phyloP scores from a whole-genome alignment of 306 rosid species.

The Glycine soja region DNA sequence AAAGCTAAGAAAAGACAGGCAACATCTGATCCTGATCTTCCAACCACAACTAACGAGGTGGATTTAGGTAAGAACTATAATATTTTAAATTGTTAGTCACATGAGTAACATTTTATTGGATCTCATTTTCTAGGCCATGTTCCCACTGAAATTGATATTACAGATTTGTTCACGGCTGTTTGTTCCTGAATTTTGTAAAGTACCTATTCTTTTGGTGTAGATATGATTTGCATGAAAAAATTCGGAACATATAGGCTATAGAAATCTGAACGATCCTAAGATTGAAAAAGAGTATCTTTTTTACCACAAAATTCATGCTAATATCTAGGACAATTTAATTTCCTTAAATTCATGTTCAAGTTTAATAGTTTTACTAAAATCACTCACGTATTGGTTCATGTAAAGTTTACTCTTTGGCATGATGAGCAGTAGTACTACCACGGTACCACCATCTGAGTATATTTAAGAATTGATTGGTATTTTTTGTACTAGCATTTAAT shows the following conservation, averaged over 20 bases:
- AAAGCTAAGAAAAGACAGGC: constrained; percentile 32
- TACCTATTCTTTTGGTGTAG: not conserved
- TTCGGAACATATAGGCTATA: not conserved
- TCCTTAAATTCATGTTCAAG: constrained; percentile 18
- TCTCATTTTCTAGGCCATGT: not conserved
- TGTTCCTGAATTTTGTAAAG: not conserved
- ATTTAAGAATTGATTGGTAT: constrained; percentile 17
- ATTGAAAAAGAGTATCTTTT: not conserved
- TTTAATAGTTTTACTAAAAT: not conserved
- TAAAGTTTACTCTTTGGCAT: not conserved
- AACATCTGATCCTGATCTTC: constrained; percentile 32
- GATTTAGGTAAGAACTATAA: constrained; percentile 25
- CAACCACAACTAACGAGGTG: constrained; percentile 14
- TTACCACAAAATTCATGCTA: not conserved
- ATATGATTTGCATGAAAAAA: not conserved
- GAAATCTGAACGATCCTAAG: not conserved
- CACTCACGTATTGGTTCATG: not conserved
- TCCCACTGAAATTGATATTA: not conserved
- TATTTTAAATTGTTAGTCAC: not conserved
- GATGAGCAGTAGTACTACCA: not conserved
- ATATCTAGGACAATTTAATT: not conserved
- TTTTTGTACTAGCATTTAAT: constrained; percentile 19
- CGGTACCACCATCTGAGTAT: not conserved
- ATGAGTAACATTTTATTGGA: not conserved
- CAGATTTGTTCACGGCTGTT: not conserved